These are phyloP conservation scores for Colletotrichum noveboracense DNA, from an alignment of 2,329 filamentous ascomycete genomes.

Conservation along the genomic window DNA sequence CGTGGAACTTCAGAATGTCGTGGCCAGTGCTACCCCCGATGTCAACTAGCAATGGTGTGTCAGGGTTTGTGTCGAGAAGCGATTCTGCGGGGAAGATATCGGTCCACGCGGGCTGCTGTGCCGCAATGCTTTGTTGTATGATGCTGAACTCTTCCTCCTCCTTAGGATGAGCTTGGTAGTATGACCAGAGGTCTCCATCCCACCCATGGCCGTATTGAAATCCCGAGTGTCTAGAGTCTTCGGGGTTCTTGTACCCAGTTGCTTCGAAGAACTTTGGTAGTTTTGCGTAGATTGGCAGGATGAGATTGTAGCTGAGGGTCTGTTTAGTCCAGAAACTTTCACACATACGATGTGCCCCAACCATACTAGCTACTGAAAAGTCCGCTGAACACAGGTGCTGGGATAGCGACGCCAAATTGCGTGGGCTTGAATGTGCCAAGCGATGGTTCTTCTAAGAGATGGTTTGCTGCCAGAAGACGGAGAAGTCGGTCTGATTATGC, in stretches of 20 bases:
- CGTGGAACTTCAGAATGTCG: background rate
- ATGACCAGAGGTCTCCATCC: background rate
- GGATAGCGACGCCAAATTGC: background rate
- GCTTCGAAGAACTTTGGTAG: background rate
- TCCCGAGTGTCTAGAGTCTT: background rate
- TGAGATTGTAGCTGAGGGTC: background rate
- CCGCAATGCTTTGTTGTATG: background rate
- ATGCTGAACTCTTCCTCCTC: background rate
- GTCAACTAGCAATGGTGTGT: background rate
- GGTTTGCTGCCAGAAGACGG: background rate
- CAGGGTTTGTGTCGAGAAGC: background rate
- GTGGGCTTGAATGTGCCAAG: background rate
- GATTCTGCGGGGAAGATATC: background rate
- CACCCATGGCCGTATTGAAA: background rate
- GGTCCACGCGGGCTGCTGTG: background rate
- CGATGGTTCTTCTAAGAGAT: background rate
- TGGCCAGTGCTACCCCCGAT: background rate
- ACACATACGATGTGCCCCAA: rapidly evolving
- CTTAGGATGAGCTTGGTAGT: background rate
- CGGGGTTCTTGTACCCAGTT: background rate
- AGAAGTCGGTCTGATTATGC: background rate
- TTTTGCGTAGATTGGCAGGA: background rate
- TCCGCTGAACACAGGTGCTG: background rate
- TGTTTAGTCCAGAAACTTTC: rapidly evolving
- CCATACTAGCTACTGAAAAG: background rate